Percentiles rank a stretch among this genome's conserved stretches.
Evolutionary conservation across 2,329 filamentous ascomycete species (phyloP).

Genomic region (Clathrospora elynae): DNA sequence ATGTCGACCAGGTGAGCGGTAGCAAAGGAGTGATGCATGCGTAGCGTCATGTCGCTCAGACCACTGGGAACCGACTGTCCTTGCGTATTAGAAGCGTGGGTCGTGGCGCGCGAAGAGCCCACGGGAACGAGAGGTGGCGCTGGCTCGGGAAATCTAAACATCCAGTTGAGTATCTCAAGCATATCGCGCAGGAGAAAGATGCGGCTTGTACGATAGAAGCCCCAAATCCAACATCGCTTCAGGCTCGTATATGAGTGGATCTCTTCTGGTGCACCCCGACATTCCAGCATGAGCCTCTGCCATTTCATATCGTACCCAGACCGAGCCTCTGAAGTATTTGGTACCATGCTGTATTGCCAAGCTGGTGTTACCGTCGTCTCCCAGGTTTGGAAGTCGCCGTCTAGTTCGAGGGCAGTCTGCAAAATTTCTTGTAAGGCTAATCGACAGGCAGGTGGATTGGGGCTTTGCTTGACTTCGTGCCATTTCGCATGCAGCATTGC

Average conservation of each 20-base stretch:
- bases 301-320: conserved; percentile 29
- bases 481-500: conserved; percentile 35
- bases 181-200: conserved; percentile 37
- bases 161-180: conserved; percentile 41
- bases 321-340: conserved; percentile 31
- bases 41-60: conserved; percentile 24
- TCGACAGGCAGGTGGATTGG: conserved; percentile 22
- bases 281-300: conserved; percentile 28
- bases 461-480: conserved; percentile 32
- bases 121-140: neutral
- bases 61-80: conserved; percentile 3
- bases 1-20: conserved; percentile 28
- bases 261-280: conserved; percentile 33
- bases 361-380: conserved; percentile 23
- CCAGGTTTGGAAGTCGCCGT: conserved; percentile 35
- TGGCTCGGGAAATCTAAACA: conserved; percentile 31
- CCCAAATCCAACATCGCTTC: conserved; percentile 36
- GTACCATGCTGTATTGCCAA: conserved; percentile 29
- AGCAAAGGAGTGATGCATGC: conserved; percentile 22
- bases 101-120: neutral
- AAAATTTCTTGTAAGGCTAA: conserved; percentile 28
- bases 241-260: conserved; percentile 33
- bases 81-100: neutral
- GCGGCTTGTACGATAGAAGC: conserved; percentile 37
- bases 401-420: conserved; percentile 31